Evolutionary conservation across 2,329 filamentous ascomycete species (phyloP).

Genomic region (Pyrenophora seminiperda): DNA sequence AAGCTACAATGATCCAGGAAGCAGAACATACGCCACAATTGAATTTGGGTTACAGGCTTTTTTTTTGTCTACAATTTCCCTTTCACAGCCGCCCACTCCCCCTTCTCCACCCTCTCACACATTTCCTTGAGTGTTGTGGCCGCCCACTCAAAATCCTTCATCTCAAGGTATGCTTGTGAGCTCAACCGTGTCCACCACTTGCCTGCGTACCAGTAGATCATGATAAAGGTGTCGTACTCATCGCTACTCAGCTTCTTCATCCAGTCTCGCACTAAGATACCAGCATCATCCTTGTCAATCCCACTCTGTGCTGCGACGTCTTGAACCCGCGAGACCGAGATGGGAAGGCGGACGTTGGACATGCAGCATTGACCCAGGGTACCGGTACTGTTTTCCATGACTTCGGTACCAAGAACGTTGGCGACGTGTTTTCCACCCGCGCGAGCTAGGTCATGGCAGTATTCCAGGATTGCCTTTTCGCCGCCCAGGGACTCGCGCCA

Average conservation of each 20-base stretch:
- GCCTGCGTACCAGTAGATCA: slow-evolving; percentile 64
- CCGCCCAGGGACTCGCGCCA: slow-evolving; percentile 76
- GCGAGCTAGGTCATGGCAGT: slow-evolving; percentile 66
- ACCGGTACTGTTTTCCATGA: slow-evolving; percentile 69
- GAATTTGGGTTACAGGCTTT: no score
- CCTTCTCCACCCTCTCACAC: slow-evolving; percentile 57
- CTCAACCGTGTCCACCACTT: slow-evolving; percentile 75
- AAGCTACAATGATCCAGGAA: no score
- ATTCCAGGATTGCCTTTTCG: slow-evolving; percentile 70
- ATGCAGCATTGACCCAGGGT: slow-evolving; percentile 71
- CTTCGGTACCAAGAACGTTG: slow-evolving; percentile 67
- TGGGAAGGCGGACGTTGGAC: slow-evolving; percentile 74
- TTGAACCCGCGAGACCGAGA: slow-evolving; percentile 52
- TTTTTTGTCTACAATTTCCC: slow-evolving; percentile 10
- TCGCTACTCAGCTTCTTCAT: slow-evolving; percentile 51
- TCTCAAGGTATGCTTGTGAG: slow-evolving; percentile 82
- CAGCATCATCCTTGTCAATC: slow-evolving; percentile 28
- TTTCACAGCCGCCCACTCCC: slow-evolving; percentile 43
- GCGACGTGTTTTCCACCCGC: slow-evolving; percentile 68
- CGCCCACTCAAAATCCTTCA: slow-evolving; percentile 76
- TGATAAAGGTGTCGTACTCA: slow-evolving; percentile 74
- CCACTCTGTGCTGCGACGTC: slow-evolving; percentile 22
- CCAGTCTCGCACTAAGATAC: slow-evolving; percentile 47
- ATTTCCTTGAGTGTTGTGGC: slow-evolving; percentile 64
- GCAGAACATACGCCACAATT: no score